These are phyloP conservation scores for Pseudotulostoma volvatum DNA, from an alignment of 495 filamentous ascomycete species.

Conservation along the genomic window DNA sequence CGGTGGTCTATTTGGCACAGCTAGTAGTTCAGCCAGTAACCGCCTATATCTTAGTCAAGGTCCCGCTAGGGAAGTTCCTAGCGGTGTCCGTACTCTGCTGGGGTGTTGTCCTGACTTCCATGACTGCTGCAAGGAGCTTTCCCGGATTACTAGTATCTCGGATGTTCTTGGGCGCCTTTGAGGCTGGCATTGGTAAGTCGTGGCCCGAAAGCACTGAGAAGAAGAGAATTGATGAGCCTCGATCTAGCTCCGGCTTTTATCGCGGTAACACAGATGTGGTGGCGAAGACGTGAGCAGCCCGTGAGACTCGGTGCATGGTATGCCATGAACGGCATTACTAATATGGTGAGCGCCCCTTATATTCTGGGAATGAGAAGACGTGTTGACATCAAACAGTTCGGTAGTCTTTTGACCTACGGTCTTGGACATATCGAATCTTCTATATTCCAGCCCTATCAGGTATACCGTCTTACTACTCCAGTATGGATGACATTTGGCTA, in stretches of 20 bases:
- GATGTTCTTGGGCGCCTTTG: constrained; percentile 47
- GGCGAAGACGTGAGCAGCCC: constrained; percentile 41
- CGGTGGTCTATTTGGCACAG: constrained; percentile 34
- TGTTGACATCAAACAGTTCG: too few species aligned
- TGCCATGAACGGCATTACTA: constrained; percentile 39
- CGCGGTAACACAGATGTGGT: constrained; percentile 49
- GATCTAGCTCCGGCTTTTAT: constrained; percentile 39
- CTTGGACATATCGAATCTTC: constrained; percentile 40
- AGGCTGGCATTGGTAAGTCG: constrained; percentile 30
- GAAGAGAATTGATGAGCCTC: too few species aligned
- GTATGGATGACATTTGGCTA: background rate
- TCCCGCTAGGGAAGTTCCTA: constrained; percentile 35
- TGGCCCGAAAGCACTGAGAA: too few species aligned
- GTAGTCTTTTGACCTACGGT: constrained; percentile 38
- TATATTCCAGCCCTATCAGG: constrained; percentile 39
- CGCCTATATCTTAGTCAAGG: constrained; percentile 23
- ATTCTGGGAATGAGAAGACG: too few species aligned
- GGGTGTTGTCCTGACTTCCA: constrained; percentile 39
- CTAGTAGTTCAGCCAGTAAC: constrained; percentile 29
- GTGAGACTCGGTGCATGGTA: constrained; percentile 43
- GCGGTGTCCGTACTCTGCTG: constrained; percentile 41
- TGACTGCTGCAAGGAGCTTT: constrained; percentile 40
- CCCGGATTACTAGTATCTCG: constrained; percentile 37
- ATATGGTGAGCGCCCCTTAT: constrained; percentile 36
- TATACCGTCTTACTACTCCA: constrained; percentile 1